Percentiles rank a stretch among this genome's conserved stretches.
Evolutionary conservation across 139 green algal species (phyloP).

Genomic region (Volvox africanus): DNA sequence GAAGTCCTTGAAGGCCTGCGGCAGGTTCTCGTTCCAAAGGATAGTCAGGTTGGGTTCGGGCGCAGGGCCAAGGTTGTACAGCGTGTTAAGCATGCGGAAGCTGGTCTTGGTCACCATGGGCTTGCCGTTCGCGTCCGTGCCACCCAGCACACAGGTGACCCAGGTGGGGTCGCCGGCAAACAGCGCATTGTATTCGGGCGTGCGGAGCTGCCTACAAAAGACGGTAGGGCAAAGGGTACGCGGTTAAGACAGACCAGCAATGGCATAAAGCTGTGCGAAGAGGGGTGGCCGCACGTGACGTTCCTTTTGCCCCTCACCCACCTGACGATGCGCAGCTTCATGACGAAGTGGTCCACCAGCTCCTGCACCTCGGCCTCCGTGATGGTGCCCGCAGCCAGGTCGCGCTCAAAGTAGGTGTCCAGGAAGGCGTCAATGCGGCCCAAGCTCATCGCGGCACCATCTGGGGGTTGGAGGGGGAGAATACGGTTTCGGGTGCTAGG

Average conservation of each 20-base stretch:
- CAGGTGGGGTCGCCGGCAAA: slow-evolving; percentile 87
- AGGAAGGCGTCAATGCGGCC: slow-evolving; percentile 87
- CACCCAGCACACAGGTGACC: slow-evolving; percentile 80
- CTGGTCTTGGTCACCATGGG: slow-evolving; percentile 84
- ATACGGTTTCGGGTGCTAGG: no score
- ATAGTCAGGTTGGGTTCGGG: slow-evolving; percentile 88
- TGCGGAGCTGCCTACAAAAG: slow-evolving; percentile 73
- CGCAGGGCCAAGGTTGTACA: slow-evolving; percentile 79
- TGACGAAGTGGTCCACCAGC: slow-evolving; percentile 72
- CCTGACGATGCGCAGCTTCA: slow-evolving; percentile 70
- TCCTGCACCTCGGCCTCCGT: slow-evolving; percentile 73
- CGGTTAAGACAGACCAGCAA: no score
- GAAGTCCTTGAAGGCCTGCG: slow-evolving; percentile 79
- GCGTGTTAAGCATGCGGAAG: slow-evolving; percentile 77
- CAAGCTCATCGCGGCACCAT: slow-evolving; percentile 85
- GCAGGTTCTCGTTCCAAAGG: slow-evolving; percentile 76
- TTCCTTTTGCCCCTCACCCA: no score
- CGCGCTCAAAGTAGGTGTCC: slow-evolving; percentile 79
- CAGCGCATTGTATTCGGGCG: slow-evolving; percentile 85
- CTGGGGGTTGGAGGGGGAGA: no score
- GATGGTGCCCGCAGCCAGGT: slow-evolving; percentile 61
- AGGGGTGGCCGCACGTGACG: no score
- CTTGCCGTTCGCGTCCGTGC: slow-evolving; percentile 57
- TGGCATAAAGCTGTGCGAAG: no score
- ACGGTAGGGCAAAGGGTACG: no score